phyloP scores from a whole-genome alignment of 2,329 filamentous ascomycete genomes.

The Neofusicoccum parvum region DNA sequence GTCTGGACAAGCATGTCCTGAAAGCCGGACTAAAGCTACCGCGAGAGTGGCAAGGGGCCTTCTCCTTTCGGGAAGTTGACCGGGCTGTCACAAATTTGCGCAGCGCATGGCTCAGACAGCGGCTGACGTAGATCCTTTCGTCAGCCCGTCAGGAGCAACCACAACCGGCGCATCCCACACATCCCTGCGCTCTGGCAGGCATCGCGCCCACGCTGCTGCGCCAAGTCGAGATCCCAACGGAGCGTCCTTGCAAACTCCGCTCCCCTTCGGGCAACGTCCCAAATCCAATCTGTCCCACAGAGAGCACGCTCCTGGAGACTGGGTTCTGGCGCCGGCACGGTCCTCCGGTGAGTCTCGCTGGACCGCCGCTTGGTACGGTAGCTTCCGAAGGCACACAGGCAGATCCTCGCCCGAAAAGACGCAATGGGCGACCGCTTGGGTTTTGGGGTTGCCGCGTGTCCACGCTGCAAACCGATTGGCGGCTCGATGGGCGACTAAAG shows the following conservation, averaged over 20 bases:
- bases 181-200: constrained; percentile 11
- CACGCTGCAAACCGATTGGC: constrained; percentile 19
- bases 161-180: constrained; percentile 11
- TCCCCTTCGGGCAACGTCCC: constrained; percentile 15
- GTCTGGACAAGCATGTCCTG: constrained; percentile 5
- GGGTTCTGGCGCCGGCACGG: neutral
- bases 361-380: constrained; percentile 18
- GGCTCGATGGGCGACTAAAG: constrained; percentile 12
- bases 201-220: constrained; percentile 3
- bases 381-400: constrained; percentile 18
- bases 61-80: constrained; percentile 11
- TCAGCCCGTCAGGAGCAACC: constrained; percentile 21
- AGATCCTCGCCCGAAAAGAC: constrained; percentile 18
- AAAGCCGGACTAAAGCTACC: constrained; percentile 14
- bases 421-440: constrained; percentile 7
- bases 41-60: constrained; percentile 16
- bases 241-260: constrained; percentile 14
- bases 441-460: constrained; percentile 18
- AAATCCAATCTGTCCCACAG: constrained; percentile 15
- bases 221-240: constrained; percentile 14
- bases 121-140: constrained; percentile 23
- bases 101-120: constrained; percentile 19
- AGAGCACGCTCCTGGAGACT: constrained; percentile 7
- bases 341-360: constrained; percentile 4
- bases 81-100: constrained; percentile 22